These are phyloP conservation scores for Monosporascus sp. DNA, from an alignment of 2,329 filamentous ascomycete species.

Conservation along the genomic window DNA sequence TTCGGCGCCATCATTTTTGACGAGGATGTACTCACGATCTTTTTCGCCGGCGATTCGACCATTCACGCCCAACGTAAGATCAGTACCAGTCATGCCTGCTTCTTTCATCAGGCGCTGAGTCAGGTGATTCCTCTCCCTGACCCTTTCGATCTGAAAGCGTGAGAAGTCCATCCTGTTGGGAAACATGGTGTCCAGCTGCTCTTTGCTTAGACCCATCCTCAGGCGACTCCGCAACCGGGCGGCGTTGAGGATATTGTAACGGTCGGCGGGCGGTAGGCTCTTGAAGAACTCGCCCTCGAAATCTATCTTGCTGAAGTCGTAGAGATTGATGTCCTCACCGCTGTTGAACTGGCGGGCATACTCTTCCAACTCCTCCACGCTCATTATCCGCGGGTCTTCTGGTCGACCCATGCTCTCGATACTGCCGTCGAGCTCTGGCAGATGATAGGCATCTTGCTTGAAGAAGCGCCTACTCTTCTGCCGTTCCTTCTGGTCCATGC, in stretches of 20 bases:
- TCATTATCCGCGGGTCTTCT: conserved; percentile 95
- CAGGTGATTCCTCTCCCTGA: conserved; percentile 85
- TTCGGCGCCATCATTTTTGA: conserved; percentile 91
- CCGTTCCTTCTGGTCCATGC: conserved; percentile 74
- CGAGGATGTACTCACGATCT: conserved; percentile 88
- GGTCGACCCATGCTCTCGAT: conserved; percentile 83
- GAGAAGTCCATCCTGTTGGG: conserved; percentile 97
- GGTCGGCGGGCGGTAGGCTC: conserved; percentile 80
- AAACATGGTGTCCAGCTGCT: conserved; percentile 95
- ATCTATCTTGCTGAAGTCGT: conserved; percentile 98
- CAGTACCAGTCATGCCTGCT: conserved; percentile 78
- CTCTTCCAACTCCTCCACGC: conserved; percentile 84
- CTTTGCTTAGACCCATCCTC: conserved; percentile 93
- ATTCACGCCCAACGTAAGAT: conserved; percentile 61
- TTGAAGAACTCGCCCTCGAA: conserved; percentile 95
- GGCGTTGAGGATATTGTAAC: conserved; percentile 96
- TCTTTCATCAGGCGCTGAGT: conserved; percentile 94
- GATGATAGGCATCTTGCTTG: conserved; percentile 91
- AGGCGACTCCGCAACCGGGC: conserved; percentile 81
- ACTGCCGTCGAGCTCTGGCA: conserved; percentile 76
- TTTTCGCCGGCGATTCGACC: conserved; percentile 76
- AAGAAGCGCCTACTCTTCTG: conserved; percentile 71
- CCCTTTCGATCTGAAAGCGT: conserved; percentile 90
- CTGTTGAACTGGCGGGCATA: conserved; percentile 90
- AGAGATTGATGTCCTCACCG: conserved; percentile 85